A percentile compares a stretch with the other conserved stretches of the same genome.
Evolutionary conservation across 192 early-diverging fungal genomes (phyloP).

Genomic region (Backusella psychrophila): DNA sequence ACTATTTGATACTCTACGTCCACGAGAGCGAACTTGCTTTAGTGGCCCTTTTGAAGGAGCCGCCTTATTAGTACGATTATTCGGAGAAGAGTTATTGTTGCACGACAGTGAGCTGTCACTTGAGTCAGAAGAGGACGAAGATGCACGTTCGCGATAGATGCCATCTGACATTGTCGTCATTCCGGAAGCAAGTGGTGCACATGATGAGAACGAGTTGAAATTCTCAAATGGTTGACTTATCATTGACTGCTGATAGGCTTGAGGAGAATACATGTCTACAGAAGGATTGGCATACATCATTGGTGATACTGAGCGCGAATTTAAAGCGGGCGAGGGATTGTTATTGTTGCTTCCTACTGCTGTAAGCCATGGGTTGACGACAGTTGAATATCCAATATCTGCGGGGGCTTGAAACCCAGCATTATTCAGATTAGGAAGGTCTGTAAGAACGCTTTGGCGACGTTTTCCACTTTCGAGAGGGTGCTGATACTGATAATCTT

Average conservation of each 20-base stretch:
- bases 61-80: background rate
- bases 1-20: conserved; percentile 49
- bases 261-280: conserved; percentile 13
- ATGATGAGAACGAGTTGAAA: background rate
- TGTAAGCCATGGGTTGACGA: background rate
- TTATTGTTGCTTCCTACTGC: background rate
- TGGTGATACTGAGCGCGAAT: conserved; percentile 11
- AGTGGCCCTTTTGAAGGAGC: background rate
- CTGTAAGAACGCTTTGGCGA: conserved; percentile 5
- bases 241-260: conserved; percentile 7
- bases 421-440: conserved; percentile 9
- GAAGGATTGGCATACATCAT: conserved; percentile 16
- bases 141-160: conserved; percentile 3
- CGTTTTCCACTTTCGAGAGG: conserved; percentile 8
- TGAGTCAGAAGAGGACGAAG: conserved; percentile 7
- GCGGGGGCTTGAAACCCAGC: background rate
- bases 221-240: background rate
- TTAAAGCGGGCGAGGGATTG: background rate
- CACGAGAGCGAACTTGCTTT: conserved; percentile 40
- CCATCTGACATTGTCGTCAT: background rate
- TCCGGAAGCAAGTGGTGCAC: background rate
- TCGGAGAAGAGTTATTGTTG: background rate
- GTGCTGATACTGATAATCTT: conserved; percentile 11
- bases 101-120: background rate
- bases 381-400: conserved; percentile 7